These are phyloP conservation scores for Colletotrichum musae DNA, from an alignment of 2,329 filamentous ascomycete genomes.

Conservation along the genomic window DNA sequence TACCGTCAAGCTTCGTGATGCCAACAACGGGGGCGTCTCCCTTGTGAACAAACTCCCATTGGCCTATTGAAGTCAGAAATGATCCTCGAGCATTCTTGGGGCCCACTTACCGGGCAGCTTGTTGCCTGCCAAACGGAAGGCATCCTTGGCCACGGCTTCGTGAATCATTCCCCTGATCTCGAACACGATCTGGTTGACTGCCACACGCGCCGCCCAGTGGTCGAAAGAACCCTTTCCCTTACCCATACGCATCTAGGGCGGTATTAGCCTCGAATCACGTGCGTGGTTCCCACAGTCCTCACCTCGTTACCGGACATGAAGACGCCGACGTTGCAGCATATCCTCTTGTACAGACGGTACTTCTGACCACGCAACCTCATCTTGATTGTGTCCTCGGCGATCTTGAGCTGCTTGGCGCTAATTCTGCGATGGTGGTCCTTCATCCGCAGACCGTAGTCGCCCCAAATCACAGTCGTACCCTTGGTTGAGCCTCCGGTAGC, in stretches of 20 bases:
- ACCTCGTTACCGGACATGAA: slow-evolving; percentile 96
- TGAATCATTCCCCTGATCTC: slow-evolving; percentile 93
- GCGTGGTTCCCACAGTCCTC: slow-evolving; percentile 45
- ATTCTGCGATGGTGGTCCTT: slow-evolving; percentile 93
- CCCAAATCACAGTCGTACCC: slow-evolving; percentile 96
- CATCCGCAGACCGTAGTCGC: slow-evolving; percentile 95
- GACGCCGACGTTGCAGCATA: slow-evolving; percentile 93
- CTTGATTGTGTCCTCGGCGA: slow-evolving; percentile 95
- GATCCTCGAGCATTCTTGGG: slow-evolving; percentile 31
- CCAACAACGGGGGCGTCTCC: slow-evolving; percentile 92
- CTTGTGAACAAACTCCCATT: slow-evolving; percentile 95
- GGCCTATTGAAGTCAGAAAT: slow-evolving; percentile 62
- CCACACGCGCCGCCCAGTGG: slow-evolving; percentile 92
- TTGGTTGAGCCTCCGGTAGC: slow-evolving; percentile 91
- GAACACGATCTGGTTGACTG: slow-evolving; percentile 92
- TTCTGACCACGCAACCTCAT: slow-evolving; percentile 89
- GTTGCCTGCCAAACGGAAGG: slow-evolving; percentile 92
- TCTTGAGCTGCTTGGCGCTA: slow-evolving; percentile 86
- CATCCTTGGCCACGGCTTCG: slow-evolving; percentile 94
- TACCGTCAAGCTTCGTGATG: slow-evolving; percentile 88
- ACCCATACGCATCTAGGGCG: slow-evolving; percentile 87
- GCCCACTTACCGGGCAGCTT: slow-evolving; percentile 85
- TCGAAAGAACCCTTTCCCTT: slow-evolving; percentile 99
- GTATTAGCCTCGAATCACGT: slow-evolving; percentile 1
- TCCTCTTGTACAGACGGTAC: slow-evolving; percentile 91